These are phyloP conservation scores for Lasiosphaeria ovina DNA, from an alignment of 495 filamentous ascomycete genomes.

Conservation along the genomic window DNA sequence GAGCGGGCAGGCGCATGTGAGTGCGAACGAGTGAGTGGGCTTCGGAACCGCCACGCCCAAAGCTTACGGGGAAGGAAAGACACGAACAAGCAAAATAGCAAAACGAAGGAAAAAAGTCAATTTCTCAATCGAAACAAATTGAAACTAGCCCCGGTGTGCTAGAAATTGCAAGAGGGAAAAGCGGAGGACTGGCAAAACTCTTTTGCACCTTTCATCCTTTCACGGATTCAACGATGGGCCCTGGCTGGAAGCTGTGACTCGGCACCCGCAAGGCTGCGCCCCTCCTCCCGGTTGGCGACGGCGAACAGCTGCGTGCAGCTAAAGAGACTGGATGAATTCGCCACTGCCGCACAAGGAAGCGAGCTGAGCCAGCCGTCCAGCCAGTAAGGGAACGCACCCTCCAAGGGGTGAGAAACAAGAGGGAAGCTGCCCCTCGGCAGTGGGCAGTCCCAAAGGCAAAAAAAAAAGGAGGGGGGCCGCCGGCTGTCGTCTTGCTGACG, in stretches of 20 bases:
- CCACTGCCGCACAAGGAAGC: conserved; percentile 5
- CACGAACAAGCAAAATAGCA: conserved; percentile 7
- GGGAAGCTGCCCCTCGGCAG: conserved; percentile 12
- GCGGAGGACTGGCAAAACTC: neutral
- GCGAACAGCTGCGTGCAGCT: conserved; percentile 18
- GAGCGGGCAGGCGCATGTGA: neutral
- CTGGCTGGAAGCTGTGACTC: conserved; percentile 17
- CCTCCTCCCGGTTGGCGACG: conserved; percentile 23
- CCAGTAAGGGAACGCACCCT: neutral
- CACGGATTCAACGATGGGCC: neutral
- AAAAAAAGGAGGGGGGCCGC: conserved; percentile 1
- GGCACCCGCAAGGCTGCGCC: conserved; percentile 20
- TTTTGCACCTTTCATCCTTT: neutral
- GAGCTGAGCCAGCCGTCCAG: neutral
- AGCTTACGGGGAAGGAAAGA: neutral
- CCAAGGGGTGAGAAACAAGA: neutral
- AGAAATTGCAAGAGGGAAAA: neutral
- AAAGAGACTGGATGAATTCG: neutral
- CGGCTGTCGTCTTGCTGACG: conserved; percentile 8
- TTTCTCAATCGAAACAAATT: neutral
- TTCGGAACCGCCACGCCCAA: neutral
- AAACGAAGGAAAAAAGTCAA: conserved; percentile 6
- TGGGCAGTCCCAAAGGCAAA: neutral
- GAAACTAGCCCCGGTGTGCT: neutral
- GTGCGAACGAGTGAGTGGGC: neutral